Evolutionary conservation across 805 yeast species (phyloP), one percentile per base, ranked within the genome.

Genomic region (Jamesozyma gamospora): DNA sequence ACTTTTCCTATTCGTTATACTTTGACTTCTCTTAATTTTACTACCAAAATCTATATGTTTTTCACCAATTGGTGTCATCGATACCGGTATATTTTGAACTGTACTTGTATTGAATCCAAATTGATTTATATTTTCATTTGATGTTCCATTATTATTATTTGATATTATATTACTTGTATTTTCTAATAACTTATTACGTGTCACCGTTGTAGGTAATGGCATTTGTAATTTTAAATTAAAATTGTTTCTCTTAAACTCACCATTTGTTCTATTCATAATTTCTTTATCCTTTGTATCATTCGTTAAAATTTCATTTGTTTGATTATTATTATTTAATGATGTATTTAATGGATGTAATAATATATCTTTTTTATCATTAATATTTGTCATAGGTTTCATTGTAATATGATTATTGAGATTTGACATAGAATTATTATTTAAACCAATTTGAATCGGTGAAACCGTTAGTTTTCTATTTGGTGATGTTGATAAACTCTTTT

Each of bases 41-140:
- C 37, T 42, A 8, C 52, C 49, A 34, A 53, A 48, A 45, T 54
- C 60, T 31, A 49, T 54, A 29, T 63, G 56, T 40, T 66, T 77
- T 48, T 83, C 94, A 2, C 84, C 71, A 4, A 82, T 76, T 2
- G 92, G 94, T 0, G 94, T 83, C 92, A 83, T 82, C 0, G 84
- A 74, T 49, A 77, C 64, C 1, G 84, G 77, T 3, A 72, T 56
- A 40, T 63, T 60, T 7, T 70, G 64, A 3, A 72, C 67, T 26
- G 68, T 70, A 13, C 71, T 60, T 1, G 77, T 71, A 53, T 76
- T 70, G 50, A 77, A 67, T 37, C 88, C 83, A 66, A 78, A 77
- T 52, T 82, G 83, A 55, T 81, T 77, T 33, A 79, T 71, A 38
- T 71, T 69, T 28, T 67, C 75, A 41, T 43, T 40, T 36, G 45